These are phyloP conservation scores for Uncinocarpus reesii DNA, from an alignment of 2,329 filamentous ascomycete species.

Conservation along the genomic window DNA sequence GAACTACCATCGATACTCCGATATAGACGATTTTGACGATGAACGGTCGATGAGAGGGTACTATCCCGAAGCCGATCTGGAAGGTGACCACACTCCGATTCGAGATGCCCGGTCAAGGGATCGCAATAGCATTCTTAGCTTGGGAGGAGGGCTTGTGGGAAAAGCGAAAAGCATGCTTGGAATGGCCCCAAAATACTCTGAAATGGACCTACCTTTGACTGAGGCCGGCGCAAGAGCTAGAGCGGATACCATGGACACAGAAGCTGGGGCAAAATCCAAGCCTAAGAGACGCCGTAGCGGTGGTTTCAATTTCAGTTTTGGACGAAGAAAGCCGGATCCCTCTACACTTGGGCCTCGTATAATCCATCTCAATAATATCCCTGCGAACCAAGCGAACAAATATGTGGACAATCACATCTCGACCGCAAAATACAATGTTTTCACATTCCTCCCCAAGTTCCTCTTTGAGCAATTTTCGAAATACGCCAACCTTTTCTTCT, in stretches of 20 bases:
- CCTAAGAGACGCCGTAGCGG: slow-evolving; percentile 53
- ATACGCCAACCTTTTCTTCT: slow-evolving; percentile 98
- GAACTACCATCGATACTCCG: slow-evolving; percentile 88
- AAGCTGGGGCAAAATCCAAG: slow-evolving; percentile 37
- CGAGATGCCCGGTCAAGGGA: slow-evolving; percentile 51
- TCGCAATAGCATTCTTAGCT: slow-evolving; percentile 75
- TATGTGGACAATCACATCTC: slow-evolving; percentile 96
- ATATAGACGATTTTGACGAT: slow-evolving; percentile 76
- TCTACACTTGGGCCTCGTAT: slow-evolving; percentile 83
- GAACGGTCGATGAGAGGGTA: slow-evolving; percentile 58
- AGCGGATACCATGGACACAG: slow-evolving; percentile 35
- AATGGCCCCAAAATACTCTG: slow-evolving; percentile 77
- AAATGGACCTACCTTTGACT: slow-evolving; percentile 95
- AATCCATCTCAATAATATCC: slow-evolving; percentile 92
- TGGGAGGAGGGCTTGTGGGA: slow-evolving; percentile 80
- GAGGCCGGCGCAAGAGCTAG: slow-evolving; percentile 52
- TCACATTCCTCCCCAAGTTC: slow-evolving; percentile 93
- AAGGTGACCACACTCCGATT: slow-evolving; percentile 30
- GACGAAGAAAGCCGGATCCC: slow-evolving; percentile 72
- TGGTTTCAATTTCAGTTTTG: slow-evolving; percentile 89
- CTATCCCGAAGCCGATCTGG: slow-evolving; percentile 57
- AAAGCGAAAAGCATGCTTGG: slow-evolving; percentile 83
- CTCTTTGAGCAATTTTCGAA: slow-evolving; percentile 97
- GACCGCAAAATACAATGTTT: slow-evolving; percentile 90
- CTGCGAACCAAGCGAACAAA: slow-evolving; percentile 78